Evolutionary conservation across 495 filamentous ascomycete species (phyloP).

Genomic region (Cudoniella acicularis): DNA sequence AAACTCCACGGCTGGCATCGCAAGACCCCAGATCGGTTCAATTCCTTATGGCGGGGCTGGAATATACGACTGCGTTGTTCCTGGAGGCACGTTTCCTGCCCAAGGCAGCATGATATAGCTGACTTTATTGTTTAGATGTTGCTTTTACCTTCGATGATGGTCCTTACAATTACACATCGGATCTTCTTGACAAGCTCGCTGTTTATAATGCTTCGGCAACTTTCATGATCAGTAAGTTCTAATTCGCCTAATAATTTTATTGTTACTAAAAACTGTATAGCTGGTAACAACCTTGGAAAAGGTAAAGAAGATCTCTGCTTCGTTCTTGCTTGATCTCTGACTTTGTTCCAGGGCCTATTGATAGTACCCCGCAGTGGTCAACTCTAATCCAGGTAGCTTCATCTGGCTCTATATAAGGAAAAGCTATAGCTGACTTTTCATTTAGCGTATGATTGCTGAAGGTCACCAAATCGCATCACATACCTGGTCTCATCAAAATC

Average conservation of each 20-base stretch:
- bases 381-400: conserved; percentile 15
- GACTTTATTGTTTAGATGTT: conserved; percentile 26
- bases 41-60: conserved; percentile 57
- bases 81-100: conserved; percentile 17
- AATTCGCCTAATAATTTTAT: neutral
- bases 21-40: conserved; percentile 54
- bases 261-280: conserved; percentile 45
- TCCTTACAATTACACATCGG: conserved; percentile 56
- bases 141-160: conserved; percentile 74
- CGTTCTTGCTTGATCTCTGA: neutral
- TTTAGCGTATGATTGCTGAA: conserved; percentile 57
- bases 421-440: neutral
- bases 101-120: neutral
- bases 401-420: neutral
- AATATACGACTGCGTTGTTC: conserved; percentile 59
- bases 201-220: conserved; percentile 50
- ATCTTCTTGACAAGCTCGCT: conserved; percentile 61
- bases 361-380: conserved; percentile 15
- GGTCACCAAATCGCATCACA: conserved; percentile 86
- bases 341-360: conserved; percentile 12
- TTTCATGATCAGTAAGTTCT: neutral
- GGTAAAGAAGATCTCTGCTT: neutral
- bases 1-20: conserved; percentile 52
- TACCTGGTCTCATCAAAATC: conserved; percentile 79
- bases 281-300: conserved; percentile 51